Evolutionary conservation across 345 rosid genomes (phyloP), one percentile per base, ranked within the genome.

Genomic region (Salix arbutifolia): DNA sequence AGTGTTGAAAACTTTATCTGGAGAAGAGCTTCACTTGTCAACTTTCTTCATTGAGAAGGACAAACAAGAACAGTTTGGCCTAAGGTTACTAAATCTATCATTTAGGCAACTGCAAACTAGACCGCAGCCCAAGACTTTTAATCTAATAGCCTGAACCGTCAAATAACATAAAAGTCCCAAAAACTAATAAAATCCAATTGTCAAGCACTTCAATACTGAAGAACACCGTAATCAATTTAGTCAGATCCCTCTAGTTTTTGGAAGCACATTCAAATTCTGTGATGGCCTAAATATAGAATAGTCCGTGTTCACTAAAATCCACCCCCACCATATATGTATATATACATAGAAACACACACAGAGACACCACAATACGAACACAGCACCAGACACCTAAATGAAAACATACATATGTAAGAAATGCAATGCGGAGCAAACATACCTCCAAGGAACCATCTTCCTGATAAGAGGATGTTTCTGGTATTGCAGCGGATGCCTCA

Each of bases 371-470:
- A 8, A 18, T n/a, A 53, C 11, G 1, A 53, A 53, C 23, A 53
- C 23, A 7, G 4, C 23, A 25, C 25, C 25, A 21, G 8, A 8
- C 26, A 33, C 73, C 46, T 61, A 81, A 69, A 19, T 61, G 31
- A 35, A 6, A 42, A 67, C 19, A 44, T 38, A 3, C 25, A 30
- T 7, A 3, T 11, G n/a, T 40, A 66, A 40, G n/a, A 78, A 19
- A 42, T n/a, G 26, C 28, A 21, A n/a, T n/a, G 26, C 8, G 17
- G 23, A 40, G 46, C 53, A n/a, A 23, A n/a, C 53, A 21, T 76
- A 87, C 97, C 96, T 89, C 89, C 72, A 94, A 82, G 69, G 97
- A 90, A 50, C 97, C 97, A 81, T 94, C 97, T 88, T 87, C 91
- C 52, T 78, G 77, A 67, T 88, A 94, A 76, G 86, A 87, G 77